Percentiles rank a stretch among this genome's conserved stretches.
Conservation (phyloP, 2,329 filamentous ascomycete species). For the Exophiala bonariae region DNA sequence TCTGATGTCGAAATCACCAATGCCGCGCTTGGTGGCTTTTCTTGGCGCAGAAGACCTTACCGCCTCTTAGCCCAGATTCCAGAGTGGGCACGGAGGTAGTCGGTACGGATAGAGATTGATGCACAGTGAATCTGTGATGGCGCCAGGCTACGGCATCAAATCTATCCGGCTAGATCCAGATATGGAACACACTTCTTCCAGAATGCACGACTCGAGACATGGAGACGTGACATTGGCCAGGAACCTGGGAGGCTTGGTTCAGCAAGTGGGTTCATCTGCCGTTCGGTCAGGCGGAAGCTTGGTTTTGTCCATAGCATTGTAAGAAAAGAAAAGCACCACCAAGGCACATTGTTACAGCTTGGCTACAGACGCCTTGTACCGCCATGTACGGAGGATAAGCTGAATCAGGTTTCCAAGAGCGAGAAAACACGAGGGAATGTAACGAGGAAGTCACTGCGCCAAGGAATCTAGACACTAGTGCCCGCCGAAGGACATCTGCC, state of each 20-base stretch:
- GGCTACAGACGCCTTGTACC: neutral
- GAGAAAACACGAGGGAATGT: neutral
- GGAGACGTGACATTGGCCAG: too few species aligned
- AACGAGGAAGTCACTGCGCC: neutral
- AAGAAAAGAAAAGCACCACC: neutral
- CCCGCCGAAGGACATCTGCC: neutral
- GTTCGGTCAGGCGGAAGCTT: neutral
- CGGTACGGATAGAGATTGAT: too few species aligned
- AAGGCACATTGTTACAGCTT: neutral
- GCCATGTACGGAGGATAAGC: neutral
- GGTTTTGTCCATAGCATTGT: too few species aligned
- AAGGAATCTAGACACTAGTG: neutral
- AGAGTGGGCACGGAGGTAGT: too few species aligned
- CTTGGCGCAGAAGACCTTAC: constrained; percentile 9
- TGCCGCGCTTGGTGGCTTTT: constrained; percentile 10
- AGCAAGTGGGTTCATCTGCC: neutral
- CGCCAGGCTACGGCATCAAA: too few species aligned
- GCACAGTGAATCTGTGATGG: too few species aligned
- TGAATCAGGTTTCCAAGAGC: neutral
- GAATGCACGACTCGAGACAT: too few species aligned
- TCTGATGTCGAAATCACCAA: neutral
- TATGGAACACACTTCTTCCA: too few species aligned
- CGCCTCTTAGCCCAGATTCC: too few species aligned
- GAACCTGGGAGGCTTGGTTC: neutral
- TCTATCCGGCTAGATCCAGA: neutral